Evolutionary conservation across 2,329 filamentous ascomycete genomes (phyloP), one percentile per base, ranked within the genome.

Genomic region (Trichoderma oligosporum): DNA sequence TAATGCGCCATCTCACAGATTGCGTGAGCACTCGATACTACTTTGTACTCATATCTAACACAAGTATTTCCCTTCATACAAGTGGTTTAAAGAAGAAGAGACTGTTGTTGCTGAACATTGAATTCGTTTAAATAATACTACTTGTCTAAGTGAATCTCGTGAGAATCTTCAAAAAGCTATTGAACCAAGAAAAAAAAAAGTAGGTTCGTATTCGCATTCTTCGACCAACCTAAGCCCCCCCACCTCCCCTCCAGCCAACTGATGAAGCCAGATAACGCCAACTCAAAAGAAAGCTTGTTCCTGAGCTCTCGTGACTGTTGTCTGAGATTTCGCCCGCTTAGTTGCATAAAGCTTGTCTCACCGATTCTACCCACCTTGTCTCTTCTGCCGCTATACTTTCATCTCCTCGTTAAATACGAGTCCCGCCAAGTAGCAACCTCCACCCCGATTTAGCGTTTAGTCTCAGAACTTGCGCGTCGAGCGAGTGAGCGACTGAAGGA

Each of bases 141-240:
- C n/a, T n/a, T n/a, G n/a, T n/a, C 33, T 12, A n/a, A 8, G 29
- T 44, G 31, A 54, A 54, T 45, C 39, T 29, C 22, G 51, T 27
- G 31, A 45, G n/a, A 25, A 29, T 38, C 35, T 38, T 38, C 16
- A 39, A 22, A 8, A n/a, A 22, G 7, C 4, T n/a, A 12, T n/a
- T 16, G 14, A 20, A n/a, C 29, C 11, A 22, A 11, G 14, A 22
- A 41, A 14, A 29, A 20, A 4, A 41, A 22, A 51, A 20, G 41
- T 42, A 42, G 44, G 27, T 49, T 57, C 54, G 54, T 57, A 57
- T 57, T 57, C 54, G 54, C 52, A 24, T 27, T 51, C 45, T 36
- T 8, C 16, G 11, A 16, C 8, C 38, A n/a, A n/a, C n/a, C n/a
- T n/a, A n/a, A n/a, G n/a, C n/a, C n/a, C n/a, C n/a, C n/a, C n/a